A percentile compares a stretch with the other conserved stretches of the same genome.
Evolutionary conservation across 1,284 basidiomycete genomes (phyloP).

Genomic region (Tetrapyrgos nigripes): DNA sequence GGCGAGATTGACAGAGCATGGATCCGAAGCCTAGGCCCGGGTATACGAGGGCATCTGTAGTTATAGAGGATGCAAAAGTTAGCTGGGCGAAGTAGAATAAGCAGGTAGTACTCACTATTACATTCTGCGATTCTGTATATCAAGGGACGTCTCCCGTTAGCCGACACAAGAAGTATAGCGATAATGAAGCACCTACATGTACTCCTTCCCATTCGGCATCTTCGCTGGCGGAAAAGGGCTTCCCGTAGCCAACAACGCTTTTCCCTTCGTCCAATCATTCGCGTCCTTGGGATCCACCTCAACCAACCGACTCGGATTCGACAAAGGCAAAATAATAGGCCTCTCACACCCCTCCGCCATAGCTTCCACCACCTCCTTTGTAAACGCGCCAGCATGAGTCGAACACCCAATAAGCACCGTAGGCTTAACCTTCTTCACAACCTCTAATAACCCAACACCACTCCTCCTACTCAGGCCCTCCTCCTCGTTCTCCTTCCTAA

Average conservation of each 20-base stretch:
- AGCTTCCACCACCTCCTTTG: conserved; percentile 72
- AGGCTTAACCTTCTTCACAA: conserved; percentile 69
- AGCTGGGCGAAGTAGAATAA: neutral
- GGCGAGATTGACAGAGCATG: conserved; percentile 66
- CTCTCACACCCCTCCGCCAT: conserved; percentile 74
- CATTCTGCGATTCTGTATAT: conserved; percentile 68
- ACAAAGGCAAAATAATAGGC: conserved; percentile 84
- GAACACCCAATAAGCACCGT: conserved; percentile 86
- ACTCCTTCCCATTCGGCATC: conserved; percentile 71
- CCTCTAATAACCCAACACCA: conserved; percentile 65
- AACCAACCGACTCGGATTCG: conserved; percentile 80
- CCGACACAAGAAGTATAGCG: neutral
- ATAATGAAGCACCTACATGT: conserved; percentile 51
- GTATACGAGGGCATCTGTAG: conserved; percentile 75
- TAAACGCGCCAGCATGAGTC: conserved; percentile 83
- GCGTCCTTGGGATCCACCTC: conserved; percentile 80
- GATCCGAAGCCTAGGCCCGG: conserved; percentile 82
- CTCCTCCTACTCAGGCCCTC: conserved; percentile 38
- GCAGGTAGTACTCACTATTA: conserved; percentile 56
- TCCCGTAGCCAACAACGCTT: conserved; percentile 81
- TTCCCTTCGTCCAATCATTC: conserved; percentile 79
- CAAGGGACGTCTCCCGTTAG: neutral
- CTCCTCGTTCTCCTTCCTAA: conserved; percentile 62
- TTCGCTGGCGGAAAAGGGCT: conserved; percentile 83
- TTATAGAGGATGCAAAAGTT: neutral